Conservation (phyloP, 345 rosid species). For the Linum lewisii region DNA sequence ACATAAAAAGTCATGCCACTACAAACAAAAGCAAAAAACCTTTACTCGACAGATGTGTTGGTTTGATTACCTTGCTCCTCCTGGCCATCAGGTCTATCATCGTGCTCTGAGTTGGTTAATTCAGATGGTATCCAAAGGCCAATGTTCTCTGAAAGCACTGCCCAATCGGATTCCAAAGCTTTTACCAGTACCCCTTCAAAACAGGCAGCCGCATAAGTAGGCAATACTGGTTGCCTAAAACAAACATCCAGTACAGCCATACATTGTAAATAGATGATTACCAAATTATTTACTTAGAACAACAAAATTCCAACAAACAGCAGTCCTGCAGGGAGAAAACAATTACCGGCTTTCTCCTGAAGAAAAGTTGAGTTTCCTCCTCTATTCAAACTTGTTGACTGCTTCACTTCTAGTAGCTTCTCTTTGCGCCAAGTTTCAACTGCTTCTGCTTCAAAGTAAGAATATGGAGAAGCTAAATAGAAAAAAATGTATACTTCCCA, state of each 20-base stretch:
- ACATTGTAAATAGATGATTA: too few relatives aligned
- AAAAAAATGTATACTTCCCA: slow-evolving; percentile 1
- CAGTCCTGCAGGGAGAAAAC: background rate
- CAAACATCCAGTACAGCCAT: too few relatives aligned
- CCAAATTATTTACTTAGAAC: too few relatives aligned
- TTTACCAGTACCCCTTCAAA: slow-evolving; percentile 50
- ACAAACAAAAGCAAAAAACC: background rate
- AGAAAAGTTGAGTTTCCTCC: too few relatives aligned
- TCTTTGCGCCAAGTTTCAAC: slow-evolving; percentile 86
- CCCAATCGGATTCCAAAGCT: slow-evolving; percentile 80
- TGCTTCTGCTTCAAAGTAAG: slow-evolving; percentile 44
- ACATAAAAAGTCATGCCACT: background rate
- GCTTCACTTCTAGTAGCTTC: slow-evolving; percentile 61
- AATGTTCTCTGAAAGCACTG: slow-evolving; percentile 61
- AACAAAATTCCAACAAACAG: slow-evolving; percentile 9
- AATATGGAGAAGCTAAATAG: slow-evolving; percentile 15
- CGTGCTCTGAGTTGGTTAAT: slow-evolving; percentile 52
- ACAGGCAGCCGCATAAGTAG: slow-evolving; percentile 4
- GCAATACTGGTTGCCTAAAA: background rate
- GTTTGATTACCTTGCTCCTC: slow-evolving; percentile 55
- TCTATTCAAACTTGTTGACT: slow-evolving; percentile 29
- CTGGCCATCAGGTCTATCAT: slow-evolving; percentile 77
- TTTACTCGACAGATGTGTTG: background rate
- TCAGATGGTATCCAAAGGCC: slow-evolving; percentile 88
- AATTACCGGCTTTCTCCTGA: slow-evolving; percentile 80